These are phyloP conservation scores for Taphrina communis DNA, from an alignment of 1,139 yeast species.

Conservation along the genomic window DNA sequence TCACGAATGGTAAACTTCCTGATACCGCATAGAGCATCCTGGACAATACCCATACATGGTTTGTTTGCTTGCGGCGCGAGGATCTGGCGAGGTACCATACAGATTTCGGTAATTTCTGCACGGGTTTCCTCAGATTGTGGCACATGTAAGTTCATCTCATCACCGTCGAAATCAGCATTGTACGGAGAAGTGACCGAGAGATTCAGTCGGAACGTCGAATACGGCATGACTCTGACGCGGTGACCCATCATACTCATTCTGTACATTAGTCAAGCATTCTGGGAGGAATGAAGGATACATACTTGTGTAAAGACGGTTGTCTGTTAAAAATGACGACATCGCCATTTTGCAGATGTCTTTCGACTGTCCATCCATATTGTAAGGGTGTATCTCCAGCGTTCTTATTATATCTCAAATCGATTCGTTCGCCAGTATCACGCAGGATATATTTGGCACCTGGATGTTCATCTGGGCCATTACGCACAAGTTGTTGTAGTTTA, in stretches of 20 bases:
- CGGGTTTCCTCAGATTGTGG: slow-evolving; percentile 98
- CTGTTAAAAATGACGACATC: slow-evolving; percentile 98
- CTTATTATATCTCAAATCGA: slow-evolving; percentile 93
- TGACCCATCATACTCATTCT: slow-evolving; percentile 99
- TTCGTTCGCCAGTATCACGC: slow-evolving; percentile 98
- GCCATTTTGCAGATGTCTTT: slow-evolving; percentile 95
- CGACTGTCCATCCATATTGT: slow-evolving; percentile 99
- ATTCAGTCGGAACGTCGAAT: slow-evolving; percentile 94
- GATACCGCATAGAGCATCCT: slow-evolving; percentile 96
- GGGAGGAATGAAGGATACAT: slow-evolving; percentile 1
- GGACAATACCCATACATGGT: slow-evolving; percentile 99
- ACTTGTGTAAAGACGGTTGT: slow-evolving; percentile 96
- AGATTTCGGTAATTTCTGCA: slow-evolving; percentile 90
- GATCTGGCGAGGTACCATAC: slow-evolving; percentile 97
- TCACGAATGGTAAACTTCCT: slow-evolving; percentile 95
- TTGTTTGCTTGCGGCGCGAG: slow-evolving; percentile 98
- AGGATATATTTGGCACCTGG: slow-evolving; percentile 99
- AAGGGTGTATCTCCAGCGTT: slow-evolving; percentile 98
- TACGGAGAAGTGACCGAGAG: slow-evolving; percentile 97
- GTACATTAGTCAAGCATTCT: neutral
- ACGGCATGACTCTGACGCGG: slow-evolving; percentile 98
- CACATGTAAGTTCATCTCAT: slow-evolving; percentile 99
- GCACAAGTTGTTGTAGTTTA: slow-evolving; percentile 84
- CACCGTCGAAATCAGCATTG: slow-evolving; percentile 99
- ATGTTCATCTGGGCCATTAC: slow-evolving; percentile 98